Base-by-base conservation (phyloP, 495 filamentous ascomycete genomes). In the Viridothelium virens region DNA sequence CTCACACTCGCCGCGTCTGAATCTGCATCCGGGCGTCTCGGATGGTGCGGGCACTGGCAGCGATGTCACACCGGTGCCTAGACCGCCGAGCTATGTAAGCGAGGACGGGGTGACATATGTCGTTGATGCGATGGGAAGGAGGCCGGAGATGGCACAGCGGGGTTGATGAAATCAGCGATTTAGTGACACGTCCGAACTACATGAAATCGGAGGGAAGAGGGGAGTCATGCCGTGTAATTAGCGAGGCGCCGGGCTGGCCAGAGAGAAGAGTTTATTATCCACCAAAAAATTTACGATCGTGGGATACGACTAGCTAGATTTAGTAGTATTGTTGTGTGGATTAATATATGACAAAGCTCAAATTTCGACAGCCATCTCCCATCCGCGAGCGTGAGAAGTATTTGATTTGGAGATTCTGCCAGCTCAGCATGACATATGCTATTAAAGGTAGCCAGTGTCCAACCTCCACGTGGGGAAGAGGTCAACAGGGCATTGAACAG, bases 81-180 rank as follows among this genome's bases (percentile, higher is more conserved):
- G 53, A 33, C 53, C 53, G 31, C 53, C 53, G 53, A 59, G 53
- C 2, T 59, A 59, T 36, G 53, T 14, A 31, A 59, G 53, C 14
- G 53, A 59, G 14, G 53, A 59, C 2, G 53, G 53, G 25, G 53
- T 59, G 3, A 31, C 53, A 10, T 59, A 59, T 59, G 4, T 59
- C 6, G 31, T 59, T 33, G 53, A 59, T 36, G 53, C 53, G 31
- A 7, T 59, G 25, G 53, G 53, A 5, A 33, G 53, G 31, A 11
- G 53, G 53, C 53, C 53, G 53, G 53, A 59, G 53, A 59, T 59
- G 53, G 53, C 36, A 4, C 53, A 59, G 53, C 33, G 53, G 31
- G 53, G 12, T 5, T 53, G 16, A 53, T 53, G 48, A 18, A 44
- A 44, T 44, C 41, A 1, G 6, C 1, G 41, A 14, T 44, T 44